Evolutionary conservation across 441 rosid genomes (phyloP), one percentile per base, ranked within the genome.

Genomic region (Cnidoscolus chayamansa): DNA sequence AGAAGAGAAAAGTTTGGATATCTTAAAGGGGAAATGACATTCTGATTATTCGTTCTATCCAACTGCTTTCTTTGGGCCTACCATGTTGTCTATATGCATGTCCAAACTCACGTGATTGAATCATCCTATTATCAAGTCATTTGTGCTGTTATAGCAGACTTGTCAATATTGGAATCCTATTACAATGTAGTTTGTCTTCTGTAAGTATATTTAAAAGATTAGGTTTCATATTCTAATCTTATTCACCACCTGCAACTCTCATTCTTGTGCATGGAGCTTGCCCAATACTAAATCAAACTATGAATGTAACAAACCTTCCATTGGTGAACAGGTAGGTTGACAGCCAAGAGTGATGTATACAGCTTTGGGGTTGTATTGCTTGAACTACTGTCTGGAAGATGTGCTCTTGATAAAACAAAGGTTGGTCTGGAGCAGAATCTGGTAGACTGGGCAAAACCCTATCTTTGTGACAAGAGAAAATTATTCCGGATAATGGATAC

Each of bases 351-450:
- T 47, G 96, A 92, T 72, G 93, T 92, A 56, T 92, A 92, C 73
- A 89, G 97, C 82, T 92, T 87, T 5, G 98, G 98, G 60, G 98
- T 92, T 48, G 94, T 92, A 73, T 81, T 92, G 66, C 85, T 92
- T 40, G 98, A 92, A 79, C 79, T 92, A 79, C 65, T 92, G 61
- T 88, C 90, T 1, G 98, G 98, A 50, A 83, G 88, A 49, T 84
- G 91, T 74, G 94, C 88, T 13, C 85, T 92, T 11, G 97, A 90
- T 75, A 90, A 82, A 86, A 80, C 84, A 69, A 87, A 93, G 73
- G 88, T 90, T 4, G 71, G 81, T 4, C 85, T 89, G 67, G 97
- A 90, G 70, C 97, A 89, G 76, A 88, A 77, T 73, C 87, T 92
- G 40, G 98, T 90, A 45, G 89, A 89, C 35, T 90, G 94, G 97